Base-by-base conservation (phyloP, 768 basidiomycete genomes). In the Pleurotus tuoliensis region DNA sequence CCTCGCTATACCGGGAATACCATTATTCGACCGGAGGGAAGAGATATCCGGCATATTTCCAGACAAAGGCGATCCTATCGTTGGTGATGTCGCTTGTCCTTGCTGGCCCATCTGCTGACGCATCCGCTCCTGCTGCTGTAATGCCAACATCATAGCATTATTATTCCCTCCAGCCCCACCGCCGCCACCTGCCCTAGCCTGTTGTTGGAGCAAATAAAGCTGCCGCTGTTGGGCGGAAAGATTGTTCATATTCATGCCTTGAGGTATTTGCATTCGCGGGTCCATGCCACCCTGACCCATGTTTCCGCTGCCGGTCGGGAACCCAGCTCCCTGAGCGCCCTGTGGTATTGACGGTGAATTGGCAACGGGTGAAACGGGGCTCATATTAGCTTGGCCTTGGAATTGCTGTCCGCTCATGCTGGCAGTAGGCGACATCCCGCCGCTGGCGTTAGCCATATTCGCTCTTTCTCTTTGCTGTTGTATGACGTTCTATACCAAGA, bases 1-100 rank as follows among this genome's bases (percentile, higher is more conserved):
- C 62, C 89, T 76, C 18, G 88, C 86, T 52, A 91, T 91, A 11
- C 88, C 88, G 0, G 87, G 87, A 53, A 90, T 85, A 18, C 81
- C 68, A 41, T 76, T 71, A 64, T 82, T 86, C 41, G 84, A 85
- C 16, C 83, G 76, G 27, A 86, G 69, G 4, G 76, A 73, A 11
- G 82, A 77, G 57, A 81, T 80, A 55, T 75, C 70, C 62, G 69
- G 64, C 50, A 69, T 64, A 58, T 70, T 66, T 48, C 71, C 63
- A 30, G 75, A 60, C 67, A 82, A 15, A 15, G 47, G 68, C 12
- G 51, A 53, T 12, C 38, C 51, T 4, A 53, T 53, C 68, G 73
- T 73, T 6, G 79, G 79, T 16, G 81, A 80, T 7, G 71, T 71
- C 39, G 73, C 69, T 56, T 79, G 74, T 7, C 62, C 56, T 55